These are phyloP conservation scores for Cylindrodendrum hubeiense DNA, from an alignment of 2,329 filamentous ascomycete species.

Conservation along the genomic window DNA sequence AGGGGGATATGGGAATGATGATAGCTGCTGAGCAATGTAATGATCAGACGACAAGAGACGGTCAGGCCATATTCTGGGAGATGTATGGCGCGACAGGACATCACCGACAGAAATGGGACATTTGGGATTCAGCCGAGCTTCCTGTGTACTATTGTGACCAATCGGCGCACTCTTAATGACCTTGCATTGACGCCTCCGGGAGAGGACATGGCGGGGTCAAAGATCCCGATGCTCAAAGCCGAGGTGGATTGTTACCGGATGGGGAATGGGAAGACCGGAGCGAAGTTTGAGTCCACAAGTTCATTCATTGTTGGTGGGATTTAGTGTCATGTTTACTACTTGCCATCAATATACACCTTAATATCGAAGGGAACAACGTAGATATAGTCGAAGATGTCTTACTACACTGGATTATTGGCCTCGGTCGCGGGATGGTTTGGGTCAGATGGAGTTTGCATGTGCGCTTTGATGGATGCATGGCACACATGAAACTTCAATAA, in stretches of 20 bases:
- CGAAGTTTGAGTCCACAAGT: not conserved
- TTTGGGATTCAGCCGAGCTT: not conserved
- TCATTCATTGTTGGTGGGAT: not conserved
- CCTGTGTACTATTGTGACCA: not conserved
- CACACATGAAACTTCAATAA: too few species aligned
- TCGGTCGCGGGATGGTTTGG: too few species aligned
- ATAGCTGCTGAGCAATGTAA: not conserved
- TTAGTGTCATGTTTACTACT: too few species aligned
- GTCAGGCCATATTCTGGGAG: not conserved
- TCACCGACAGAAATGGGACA: not conserved
- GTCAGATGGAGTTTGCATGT: too few species aligned
- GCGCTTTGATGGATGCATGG: too few species aligned
- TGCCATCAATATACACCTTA: too few species aligned
- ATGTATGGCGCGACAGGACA: not conserved
- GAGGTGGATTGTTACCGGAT: not conserved
- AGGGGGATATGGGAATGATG: not conserved
- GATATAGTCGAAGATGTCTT: too few species aligned
- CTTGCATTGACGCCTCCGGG: not conserved
- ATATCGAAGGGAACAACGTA: too few species aligned
- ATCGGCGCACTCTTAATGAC: slow-evolving; percentile 11
- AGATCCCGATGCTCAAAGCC: not conserved
- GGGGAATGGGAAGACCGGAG: not conserved
- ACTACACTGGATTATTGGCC: too few species aligned
- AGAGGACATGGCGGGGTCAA: slow-evolving; percentile 1
- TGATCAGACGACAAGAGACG: not conserved